Evolutionary conservation across 768 basidiomycete genomes (phyloP).

Genomic region (Favolaschia claudopus): DNA sequence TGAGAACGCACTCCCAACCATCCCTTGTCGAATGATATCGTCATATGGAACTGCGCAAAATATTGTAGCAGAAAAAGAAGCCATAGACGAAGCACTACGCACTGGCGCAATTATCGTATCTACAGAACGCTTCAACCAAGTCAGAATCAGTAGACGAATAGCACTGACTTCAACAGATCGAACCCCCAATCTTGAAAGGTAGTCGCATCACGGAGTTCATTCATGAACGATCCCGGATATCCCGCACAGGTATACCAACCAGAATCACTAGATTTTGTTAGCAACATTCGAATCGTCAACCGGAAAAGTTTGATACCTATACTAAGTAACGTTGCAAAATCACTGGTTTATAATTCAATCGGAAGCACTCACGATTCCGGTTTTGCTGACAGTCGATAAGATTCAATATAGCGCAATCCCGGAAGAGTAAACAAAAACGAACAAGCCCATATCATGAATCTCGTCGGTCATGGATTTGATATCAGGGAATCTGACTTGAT

Average conservation of each 20-base stretch:
- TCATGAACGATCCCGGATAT: slow-evolving; percentile 70
- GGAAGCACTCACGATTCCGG: slow-evolving; percentile 48
- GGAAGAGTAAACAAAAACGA: slow-evolving; percentile 7
- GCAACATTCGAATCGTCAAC: too few species aligned
- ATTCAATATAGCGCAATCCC: background rate
- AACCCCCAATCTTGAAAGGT: slow-evolving; percentile 72
- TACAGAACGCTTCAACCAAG: slow-evolving; percentile 8
- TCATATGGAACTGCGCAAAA: slow-evolving; percentile 59
- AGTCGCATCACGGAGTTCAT: slow-evolving; percentile 63
- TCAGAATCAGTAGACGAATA: background rate
- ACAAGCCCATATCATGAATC: slow-evolving; percentile 69
- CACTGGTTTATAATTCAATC: background rate
- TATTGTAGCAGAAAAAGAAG: slow-evolving; percentile 14
- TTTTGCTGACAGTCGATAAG: slow-evolving; percentile 42
- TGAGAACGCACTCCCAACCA: slow-evolving; percentile 57
- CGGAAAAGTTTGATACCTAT: too few species aligned
- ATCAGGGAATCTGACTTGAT: slow-evolving; percentile 57
- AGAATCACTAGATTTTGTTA: slow-evolving; percentile 48
- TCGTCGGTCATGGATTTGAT: slow-evolving; percentile 63
- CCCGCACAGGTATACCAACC: slow-evolving; percentile 73
- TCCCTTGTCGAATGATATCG: slow-evolving; percentile 61
- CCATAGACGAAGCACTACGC: background rate
- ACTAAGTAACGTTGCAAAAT: too few species aligned
- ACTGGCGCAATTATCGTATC: slow-evolving; percentile 67
- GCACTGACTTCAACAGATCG: slow-evolving; percentile 71